Conservation (phyloP, 257 asterid species). For the Mitragyna speciosa region DNA sequence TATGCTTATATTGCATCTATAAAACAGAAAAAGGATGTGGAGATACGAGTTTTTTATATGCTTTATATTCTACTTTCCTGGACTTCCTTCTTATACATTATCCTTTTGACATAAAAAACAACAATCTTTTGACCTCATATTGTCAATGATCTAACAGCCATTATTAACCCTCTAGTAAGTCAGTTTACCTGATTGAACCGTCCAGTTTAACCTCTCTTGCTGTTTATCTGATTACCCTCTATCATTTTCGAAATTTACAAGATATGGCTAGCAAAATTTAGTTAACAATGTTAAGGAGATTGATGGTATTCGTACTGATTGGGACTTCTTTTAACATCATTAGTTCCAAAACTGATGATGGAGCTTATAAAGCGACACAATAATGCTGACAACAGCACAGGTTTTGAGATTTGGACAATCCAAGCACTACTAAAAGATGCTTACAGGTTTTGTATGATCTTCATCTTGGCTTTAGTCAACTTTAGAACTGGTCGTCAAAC, state of each 20-base stretch:
- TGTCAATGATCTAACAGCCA: neutral
- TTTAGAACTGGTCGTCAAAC: neutral
- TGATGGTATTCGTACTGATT: neutral
- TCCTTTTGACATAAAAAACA: neutral
- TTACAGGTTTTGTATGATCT: neutral
- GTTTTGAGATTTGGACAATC: neutral
- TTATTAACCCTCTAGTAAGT: neutral
- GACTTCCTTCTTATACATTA: neutral
- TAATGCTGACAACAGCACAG: neutral
- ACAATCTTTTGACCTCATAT: neutral
- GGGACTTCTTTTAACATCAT: neutral
- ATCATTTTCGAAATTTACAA: neutral
- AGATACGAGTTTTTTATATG: neutral
- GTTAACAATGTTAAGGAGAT: neutral
- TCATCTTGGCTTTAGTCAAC: neutral
- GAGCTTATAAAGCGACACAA: neutral
- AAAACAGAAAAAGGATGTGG: neutral
- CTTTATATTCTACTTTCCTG: neutral
- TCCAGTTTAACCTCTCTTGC: too few relatives aligned
- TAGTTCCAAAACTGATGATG: neutral
- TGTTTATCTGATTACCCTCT: too few relatives aligned
- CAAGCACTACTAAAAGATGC: neutral
- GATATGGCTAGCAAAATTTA: neutral
- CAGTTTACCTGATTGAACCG: too few relatives aligned
- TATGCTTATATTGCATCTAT: neutral